phyloP scores from a whole-genome alignment of 2,329 filamentous ascomycete genomes.

The Fonsecaea monophora region DNA sequence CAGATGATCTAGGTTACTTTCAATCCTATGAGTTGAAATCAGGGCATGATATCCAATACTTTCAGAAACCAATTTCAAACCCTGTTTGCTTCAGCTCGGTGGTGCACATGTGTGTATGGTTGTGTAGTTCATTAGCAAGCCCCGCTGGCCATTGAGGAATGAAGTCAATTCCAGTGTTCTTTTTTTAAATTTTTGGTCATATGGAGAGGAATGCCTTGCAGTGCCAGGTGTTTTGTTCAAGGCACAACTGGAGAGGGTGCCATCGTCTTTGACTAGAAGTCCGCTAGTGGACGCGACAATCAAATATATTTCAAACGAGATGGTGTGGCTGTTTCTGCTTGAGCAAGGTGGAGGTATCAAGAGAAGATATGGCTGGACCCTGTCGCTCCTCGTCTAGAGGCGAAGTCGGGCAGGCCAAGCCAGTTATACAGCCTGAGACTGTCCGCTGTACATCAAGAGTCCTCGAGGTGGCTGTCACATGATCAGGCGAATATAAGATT shows the following conservation, averaged over 20 bases:
- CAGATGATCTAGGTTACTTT: neutral
- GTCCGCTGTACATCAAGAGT: conserved; percentile 14
- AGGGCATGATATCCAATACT: neutral
- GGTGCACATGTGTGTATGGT: neutral
- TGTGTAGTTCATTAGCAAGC: neutral
- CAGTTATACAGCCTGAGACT: too few relatives aligned
- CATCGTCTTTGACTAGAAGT: too few relatives aligned
- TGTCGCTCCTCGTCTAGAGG: too few relatives aligned
- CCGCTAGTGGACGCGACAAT: too few relatives aligned
- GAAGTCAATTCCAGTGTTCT: neutral
- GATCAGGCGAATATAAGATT: too few relatives aligned
- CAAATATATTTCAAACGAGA: too few relatives aligned
- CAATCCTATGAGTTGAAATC: neutral
- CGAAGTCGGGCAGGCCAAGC: too few relatives aligned
- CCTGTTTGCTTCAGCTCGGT: neutral
- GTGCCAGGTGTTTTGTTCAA: neutral
- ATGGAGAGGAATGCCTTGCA: neutral
- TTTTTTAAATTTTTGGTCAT: neutral
- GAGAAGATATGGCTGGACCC: too few relatives aligned
- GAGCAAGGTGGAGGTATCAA: too few relatives aligned
- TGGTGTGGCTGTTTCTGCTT: too few relatives aligned
- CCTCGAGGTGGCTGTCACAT: conserved; percentile 28
- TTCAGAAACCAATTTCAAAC: neutral
- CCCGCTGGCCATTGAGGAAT: neutral
- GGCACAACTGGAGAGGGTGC: conserved; percentile 4